Conservation (phyloP, 2,329 filamentous ascomycete species). For the Aureobasidium musti region DNA sequence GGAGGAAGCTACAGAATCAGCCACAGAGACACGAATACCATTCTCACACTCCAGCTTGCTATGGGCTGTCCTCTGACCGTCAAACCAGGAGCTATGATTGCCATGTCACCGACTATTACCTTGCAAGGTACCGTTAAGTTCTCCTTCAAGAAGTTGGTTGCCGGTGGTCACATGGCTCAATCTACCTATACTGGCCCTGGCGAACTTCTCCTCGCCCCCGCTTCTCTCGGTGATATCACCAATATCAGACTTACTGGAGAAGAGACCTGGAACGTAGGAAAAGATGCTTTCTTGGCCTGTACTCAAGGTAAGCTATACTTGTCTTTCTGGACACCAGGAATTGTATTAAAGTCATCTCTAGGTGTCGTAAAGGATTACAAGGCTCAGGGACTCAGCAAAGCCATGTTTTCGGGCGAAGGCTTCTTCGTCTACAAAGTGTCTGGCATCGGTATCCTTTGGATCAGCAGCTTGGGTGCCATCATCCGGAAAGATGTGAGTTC, state of each 20-base stretch:
- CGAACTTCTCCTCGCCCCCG: constrained; percentile 81
- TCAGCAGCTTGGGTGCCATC: constrained; percentile 92
- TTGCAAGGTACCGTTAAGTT: constrained; percentile 84
- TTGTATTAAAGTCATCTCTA: background rate
- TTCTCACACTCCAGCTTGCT: constrained; percentile 85
- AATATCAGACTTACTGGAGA: constrained; percentile 71
- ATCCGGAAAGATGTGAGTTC: constrained; percentile 83
- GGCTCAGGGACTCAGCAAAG: constrained; percentile 73
- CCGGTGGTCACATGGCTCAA: constrained; percentile 73
- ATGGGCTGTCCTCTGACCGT: constrained; percentile 80
- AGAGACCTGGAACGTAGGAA: constrained; percentile 80
- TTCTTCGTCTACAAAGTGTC: constrained; percentile 85
- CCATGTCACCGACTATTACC: constrained; percentile 86
- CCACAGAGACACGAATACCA: constrained; percentile 86
- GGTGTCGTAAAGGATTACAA: constrained; percentile 31
- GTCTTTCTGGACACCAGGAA: constrained; percentile 71
- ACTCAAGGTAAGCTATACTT: constrained; percentile 85
- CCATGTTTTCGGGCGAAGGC: constrained; percentile 91
- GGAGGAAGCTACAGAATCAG: constrained; percentile 92
- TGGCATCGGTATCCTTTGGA: constrained; percentile 80
- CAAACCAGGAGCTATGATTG: constrained; percentile 88
- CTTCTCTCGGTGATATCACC: constrained; percentile 80
- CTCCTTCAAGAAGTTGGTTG: constrained; percentile 85
- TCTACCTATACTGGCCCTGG: constrained; percentile 87
- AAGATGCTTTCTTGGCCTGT: constrained; percentile 80